Base-by-base conservation (phyloP, 2,329 filamentous ascomycete genomes). In the Seiridium cupressi region DNA sequence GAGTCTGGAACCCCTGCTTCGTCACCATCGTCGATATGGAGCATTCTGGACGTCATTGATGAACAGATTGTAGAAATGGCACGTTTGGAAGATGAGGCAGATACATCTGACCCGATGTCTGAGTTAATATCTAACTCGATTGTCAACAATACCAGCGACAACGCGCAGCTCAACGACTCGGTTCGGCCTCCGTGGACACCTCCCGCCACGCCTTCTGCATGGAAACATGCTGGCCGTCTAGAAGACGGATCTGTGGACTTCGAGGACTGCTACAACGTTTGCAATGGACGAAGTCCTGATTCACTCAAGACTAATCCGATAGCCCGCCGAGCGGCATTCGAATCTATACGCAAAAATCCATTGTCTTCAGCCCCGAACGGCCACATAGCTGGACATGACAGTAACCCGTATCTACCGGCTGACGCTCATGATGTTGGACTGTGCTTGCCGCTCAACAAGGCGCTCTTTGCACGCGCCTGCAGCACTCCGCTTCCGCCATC, bases 111-210 rank as follows among this genome's bases (percentile, higher is more conserved):
- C 18, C 18, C 18, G 18, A 26, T 26, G 18, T 26, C 18, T 26
- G 18, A 26, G 18, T 26, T 26, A 2, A 26, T 26, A 26, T 26
- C 18, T 26, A 26, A 26, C 18, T 26, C 18, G 18, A 26, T 26
- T 26, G 18, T 26, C 18, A 26, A 26, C 32, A 51, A 51, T 42
- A 11, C 36, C 49, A 36, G n/a, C 11, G 54, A 47, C 42, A 57
- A 47, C 32, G 38, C 7, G 5, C 38, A 57, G 32, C 38, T 34
- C 6, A 46, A 46, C 9, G 36, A 11, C 11, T 13, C 53, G 10
- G 32, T 61, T 31, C 65, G 63, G 5, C 63, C 64, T 8, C 51
- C 65, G n/a, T 66, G 61, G 62, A 64, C 68, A 32, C 68, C 68
- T 46, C 66, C 68, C 3, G 60, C 67, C 3, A 67, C 65, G 2